phyloP scores from a whole-genome alignment of 2,329 filamentous ascomycete species.

The Pyrenochaeta sp. region DNA sequence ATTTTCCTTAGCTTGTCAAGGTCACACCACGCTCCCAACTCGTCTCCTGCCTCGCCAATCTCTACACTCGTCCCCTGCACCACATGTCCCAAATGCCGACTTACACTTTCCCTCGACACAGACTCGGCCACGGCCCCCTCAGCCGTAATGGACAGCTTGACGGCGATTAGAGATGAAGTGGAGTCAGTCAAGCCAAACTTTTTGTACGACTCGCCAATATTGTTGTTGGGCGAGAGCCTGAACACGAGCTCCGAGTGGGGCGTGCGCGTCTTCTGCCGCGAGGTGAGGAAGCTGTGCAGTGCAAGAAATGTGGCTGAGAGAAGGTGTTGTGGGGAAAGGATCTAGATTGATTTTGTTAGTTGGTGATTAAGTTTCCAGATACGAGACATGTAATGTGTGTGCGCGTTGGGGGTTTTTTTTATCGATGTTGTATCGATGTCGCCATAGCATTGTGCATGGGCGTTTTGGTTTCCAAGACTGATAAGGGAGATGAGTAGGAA shows the following conservation, averaged over 20 bases:
- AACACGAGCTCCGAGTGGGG: conserved; percentile 90
- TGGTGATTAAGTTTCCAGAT: too few species aligned
- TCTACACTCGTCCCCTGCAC: conserved; percentile 37
- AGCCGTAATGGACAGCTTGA: conserved; percentile 71
- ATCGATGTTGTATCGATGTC: too few species aligned
- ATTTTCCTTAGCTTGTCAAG: conserved; percentile 77
- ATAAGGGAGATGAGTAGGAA: too few species aligned
- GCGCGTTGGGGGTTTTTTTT: too few species aligned
- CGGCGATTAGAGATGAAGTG: conserved; percentile 76
- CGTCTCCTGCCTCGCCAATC: conserved; percentile 25
- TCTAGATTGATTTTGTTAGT: too few species aligned
- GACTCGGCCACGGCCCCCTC: conserved; percentile 11
- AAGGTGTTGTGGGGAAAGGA: conserved; percentile 76
- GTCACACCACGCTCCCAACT: conserved; percentile 61
- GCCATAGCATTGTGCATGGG: too few species aligned
- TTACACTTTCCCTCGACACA: conserved; percentile 36
- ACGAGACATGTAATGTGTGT: too few species aligned
- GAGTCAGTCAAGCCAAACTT: conserved; percentile 80
- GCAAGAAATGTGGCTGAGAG: conserved; percentile 80
- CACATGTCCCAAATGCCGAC: conserved; percentile 30
- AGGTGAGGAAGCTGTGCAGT: conserved; percentile 70
- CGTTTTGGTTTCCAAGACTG: too few species aligned
- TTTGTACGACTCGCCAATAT: conserved; percentile 91
- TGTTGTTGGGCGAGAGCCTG: conserved; percentile 81
- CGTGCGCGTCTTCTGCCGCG: conserved; percentile 74